These are phyloP conservation scores for Kwoniella heveanensis DNA, from an alignment of 768 basidiomycete genomes.

Conservation along the genomic window DNA sequence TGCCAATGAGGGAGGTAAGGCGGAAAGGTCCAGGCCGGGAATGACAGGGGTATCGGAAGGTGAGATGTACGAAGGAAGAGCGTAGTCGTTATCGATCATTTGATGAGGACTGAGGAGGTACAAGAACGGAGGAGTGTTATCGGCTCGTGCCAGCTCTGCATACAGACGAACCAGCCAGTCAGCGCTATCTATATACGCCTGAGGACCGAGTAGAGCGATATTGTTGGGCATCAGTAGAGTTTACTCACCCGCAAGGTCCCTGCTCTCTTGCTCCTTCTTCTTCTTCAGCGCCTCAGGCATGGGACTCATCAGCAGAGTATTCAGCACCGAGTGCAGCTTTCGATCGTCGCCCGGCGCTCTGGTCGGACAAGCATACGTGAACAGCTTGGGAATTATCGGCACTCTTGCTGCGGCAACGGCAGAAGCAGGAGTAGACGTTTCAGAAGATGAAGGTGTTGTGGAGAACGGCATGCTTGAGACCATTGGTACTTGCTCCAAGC, in stretches of 20 bases:
- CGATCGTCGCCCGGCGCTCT: slow-evolving; percentile 85
- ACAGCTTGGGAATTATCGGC: slow-evolving; percentile 68
- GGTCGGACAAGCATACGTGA: slow-evolving; percentile 91
- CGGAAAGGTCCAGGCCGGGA: slow-evolving; percentile 20
- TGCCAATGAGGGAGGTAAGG: slow-evolving; percentile 2
- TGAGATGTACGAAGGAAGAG: slow-evolving; percentile 79
- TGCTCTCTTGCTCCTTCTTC: slow-evolving; percentile 57
- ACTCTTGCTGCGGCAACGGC: slow-evolving; percentile 58
- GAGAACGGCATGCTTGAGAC: slow-evolving; percentile 63
- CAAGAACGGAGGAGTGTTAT: slow-evolving; percentile 66
- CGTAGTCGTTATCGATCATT: slow-evolving; percentile 94
- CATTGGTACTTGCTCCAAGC: slow-evolving; percentile 66
- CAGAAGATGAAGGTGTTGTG: slow-evolving; percentile 37
- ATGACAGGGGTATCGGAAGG: slow-evolving; percentile 51
- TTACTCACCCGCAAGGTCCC: slow-evolving; percentile 55
- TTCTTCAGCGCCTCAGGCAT: slow-evolving; percentile 65
- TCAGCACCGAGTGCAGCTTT: slow-evolving; percentile 81
- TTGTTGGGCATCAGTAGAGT: too few relatives aligned
- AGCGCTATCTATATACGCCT: too few relatives aligned
- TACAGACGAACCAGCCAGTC: too few relatives aligned
- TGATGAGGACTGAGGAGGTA: slow-evolving; percentile 78
- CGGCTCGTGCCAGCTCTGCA: slow-evolving; percentile 31
- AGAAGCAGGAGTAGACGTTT: slow-evolving; percentile 59
- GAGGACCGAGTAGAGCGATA: too few relatives aligned
- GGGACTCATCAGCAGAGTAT: slow-evolving; percentile 78